Conservation (phyloP, 345 rosid genomes). For the Bruguiera gymnorhiza region DNA sequence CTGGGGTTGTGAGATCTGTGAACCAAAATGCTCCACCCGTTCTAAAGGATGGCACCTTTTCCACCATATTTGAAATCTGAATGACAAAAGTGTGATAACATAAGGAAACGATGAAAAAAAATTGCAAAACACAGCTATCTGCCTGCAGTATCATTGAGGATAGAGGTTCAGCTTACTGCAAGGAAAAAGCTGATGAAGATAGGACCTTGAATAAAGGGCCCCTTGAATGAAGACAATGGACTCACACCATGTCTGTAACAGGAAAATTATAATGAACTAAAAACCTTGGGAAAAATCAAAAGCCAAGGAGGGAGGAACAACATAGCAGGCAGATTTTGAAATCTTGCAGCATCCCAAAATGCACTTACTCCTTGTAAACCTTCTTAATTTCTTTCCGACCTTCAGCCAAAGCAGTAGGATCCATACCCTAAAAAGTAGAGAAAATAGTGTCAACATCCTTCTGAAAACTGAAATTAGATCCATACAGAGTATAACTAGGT, state of each 20-base stretch:
- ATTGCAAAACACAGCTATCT: background rate
- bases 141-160: background rate
- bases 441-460: conserved; percentile 2
- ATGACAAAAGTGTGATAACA: background rate
- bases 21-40: conserved; percentile 85
- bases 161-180: conserved; percentile 55
- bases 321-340: background rate
- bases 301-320: background rate
- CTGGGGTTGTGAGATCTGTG: conserved; percentile 65
- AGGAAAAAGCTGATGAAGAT: conserved; percentile 72
- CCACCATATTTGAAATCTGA: conserved; percentile 79
- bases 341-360: conserved; percentile 10
- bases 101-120: conserved; percentile 6
- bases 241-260: conserved; percentile 68
- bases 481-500: background rate
- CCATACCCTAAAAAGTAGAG: conserved; percentile 45
- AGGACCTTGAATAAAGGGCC: conserved; percentile 75
- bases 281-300: background rate
- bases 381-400: conserved; percentile 61
- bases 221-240: conserved; percentile 81
- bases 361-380: conserved; percentile 71
- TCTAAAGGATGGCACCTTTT: conserved; percentile 83
- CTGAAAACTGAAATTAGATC: background rate
- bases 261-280: conserved; percentile 14
- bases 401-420: conserved; percentile 44